Evolutionary conservation across 257 asterid genomes (phyloP).

Genomic region (Avicennia marina): DNA sequence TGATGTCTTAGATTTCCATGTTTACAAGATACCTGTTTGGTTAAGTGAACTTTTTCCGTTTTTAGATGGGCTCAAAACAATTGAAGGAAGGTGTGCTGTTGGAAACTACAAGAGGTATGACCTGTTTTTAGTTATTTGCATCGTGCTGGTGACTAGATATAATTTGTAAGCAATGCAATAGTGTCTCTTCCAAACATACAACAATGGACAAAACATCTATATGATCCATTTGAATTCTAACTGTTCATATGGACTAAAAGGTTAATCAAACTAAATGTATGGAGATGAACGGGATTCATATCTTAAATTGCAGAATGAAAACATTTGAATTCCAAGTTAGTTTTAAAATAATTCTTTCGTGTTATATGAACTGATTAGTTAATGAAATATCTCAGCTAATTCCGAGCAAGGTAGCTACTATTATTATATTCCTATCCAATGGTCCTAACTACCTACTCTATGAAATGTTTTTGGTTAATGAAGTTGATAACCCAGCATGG

Average conservation of each 20-base stretch:
- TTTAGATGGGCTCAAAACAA: slow-evolving; percentile 65
- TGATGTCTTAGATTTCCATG: background rate
- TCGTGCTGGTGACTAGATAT: background rate
- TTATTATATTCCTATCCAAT: too few species aligned
- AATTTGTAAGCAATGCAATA: background rate
- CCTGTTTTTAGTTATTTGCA: background rate
- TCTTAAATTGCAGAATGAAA: too few species aligned
- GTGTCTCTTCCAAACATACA: background rate
- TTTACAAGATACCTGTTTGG: background rate
- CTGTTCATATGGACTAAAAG: background rate
- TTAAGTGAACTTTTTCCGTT: slow-evolving; percentile 1
- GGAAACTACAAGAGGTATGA: slow-evolving; percentile 60
- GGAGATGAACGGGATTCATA: background rate
- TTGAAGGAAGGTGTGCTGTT: slow-evolving; percentile 91
- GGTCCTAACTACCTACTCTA: background rate
- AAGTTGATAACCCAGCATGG: background rate
- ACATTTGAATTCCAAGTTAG: too few species aligned
- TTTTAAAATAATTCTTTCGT: too few species aligned
- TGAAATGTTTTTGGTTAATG: background rate
- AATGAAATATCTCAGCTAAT: too few species aligned
- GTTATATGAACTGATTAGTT: too few species aligned
- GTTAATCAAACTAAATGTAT: background rate
- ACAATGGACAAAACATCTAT: background rate
- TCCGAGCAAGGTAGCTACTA: too few species aligned
- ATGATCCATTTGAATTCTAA: background rate